Conservation (phyloP, 2,329 filamentous ascomycete genomes). For the Claviceps capensis region DNA sequence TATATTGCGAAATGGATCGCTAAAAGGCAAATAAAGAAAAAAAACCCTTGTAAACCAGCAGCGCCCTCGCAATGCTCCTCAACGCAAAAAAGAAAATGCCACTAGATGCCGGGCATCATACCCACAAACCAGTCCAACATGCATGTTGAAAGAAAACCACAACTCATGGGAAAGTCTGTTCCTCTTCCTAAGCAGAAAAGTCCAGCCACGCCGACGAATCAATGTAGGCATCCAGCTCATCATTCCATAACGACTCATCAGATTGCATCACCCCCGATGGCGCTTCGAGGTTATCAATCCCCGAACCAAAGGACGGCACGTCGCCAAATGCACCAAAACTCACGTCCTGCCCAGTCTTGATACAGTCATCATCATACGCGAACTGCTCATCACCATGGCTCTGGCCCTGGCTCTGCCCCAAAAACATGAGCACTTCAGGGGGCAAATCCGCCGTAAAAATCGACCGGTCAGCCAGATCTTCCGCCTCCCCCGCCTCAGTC, state of each 20-base stretch:
- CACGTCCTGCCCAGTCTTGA: neutral
- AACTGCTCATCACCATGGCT: neutral
- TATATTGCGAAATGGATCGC: too few species aligned
- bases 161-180: neutral
- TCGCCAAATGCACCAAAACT: neutral
- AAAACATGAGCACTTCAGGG: neutral
- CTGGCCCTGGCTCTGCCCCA: neutral
- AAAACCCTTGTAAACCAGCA: too few species aligned
- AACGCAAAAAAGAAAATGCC: too few species aligned
- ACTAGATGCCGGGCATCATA: too few species aligned
- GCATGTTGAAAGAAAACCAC: neutral
- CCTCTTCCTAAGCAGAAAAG: neutral
- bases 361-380: neutral
- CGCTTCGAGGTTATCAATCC: neutral
- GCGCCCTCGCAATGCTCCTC: too few species aligned
- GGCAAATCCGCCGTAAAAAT: neutral
- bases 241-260: neutral
- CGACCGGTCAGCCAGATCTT: neutral
- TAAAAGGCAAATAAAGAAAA: too few species aligned
- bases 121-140: too few species aligned
- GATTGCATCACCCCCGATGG: neutral
- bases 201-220: neutral
- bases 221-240: neutral
- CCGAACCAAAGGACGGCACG: neutral
- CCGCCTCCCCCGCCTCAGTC: neutral